phyloP scores from a whole-genome alignment of 108 stramenopile species.

The Pinguiococcus pyrenoidosus region DNA sequence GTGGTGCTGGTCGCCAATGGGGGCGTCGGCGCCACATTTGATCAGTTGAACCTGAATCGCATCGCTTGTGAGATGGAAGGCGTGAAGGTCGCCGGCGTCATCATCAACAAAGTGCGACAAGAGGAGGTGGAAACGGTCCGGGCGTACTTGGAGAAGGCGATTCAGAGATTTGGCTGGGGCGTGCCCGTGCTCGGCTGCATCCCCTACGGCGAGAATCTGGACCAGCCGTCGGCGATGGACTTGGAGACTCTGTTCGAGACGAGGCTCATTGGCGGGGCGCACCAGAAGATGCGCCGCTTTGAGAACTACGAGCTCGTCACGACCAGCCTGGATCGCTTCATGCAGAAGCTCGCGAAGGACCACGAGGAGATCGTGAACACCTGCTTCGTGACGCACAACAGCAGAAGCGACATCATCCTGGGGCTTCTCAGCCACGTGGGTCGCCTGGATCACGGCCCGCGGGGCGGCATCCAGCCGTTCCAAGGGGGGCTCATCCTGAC shows the following conservation, averaged over 20 bases:
- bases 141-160: slow-evolving; percentile 3
- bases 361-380: slow-evolving; percentile 48
- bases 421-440: slow-evolving; percentile 41
- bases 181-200: slow-evolving; percentile 70
- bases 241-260: slow-evolving; percentile 63
- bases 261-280: slow-evolving; percentile 51
- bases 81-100: slow-evolving; percentile 69
- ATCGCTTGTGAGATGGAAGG: slow-evolving; percentile 60
- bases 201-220: slow-evolving; percentile 70
- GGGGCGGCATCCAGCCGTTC: slow-evolving; percentile 1
- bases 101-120: slow-evolving; percentile 87
- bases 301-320: slow-evolving; percentile 65
- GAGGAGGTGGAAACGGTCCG: not conserved
- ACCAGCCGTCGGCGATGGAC: slow-evolving; percentile 75
- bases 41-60: slow-evolving; percentile 76
- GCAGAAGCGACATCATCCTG: slow-evolving; percentile 72
- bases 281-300: slow-evolving; percentile 66
- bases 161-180: slow-evolving; percentile 46
- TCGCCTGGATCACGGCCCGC: not conserved
- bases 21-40: slow-evolving; percentile 70
- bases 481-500: slow-evolving; percentile 11
- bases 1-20: slow-evolving; percentile 85
- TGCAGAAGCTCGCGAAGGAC: slow-evolving; percentile 52
- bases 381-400: slow-evolving; percentile 79
- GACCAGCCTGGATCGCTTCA: slow-evolving; percentile 61